A percentile compares a stretch with the other conserved stretches of the same genome.
These are phyloP conservation scores for Tetradesmus obliquus DNA, from an alignment of 139 green algal genomes.

Conservation along the genomic window DNA sequence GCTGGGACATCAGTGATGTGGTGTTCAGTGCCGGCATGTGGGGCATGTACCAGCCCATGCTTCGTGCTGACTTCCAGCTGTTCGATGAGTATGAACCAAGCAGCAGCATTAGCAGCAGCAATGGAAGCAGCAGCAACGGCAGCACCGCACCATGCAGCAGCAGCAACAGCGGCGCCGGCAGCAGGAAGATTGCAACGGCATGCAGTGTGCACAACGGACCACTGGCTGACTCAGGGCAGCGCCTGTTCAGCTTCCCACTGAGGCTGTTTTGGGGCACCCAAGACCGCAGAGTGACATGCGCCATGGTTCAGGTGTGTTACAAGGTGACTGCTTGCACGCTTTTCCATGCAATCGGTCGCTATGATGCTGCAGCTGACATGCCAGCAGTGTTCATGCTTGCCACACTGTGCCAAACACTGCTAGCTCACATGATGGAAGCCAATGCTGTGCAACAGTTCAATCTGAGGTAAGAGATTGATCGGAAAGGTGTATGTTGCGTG, in stretches of 20 bases:
- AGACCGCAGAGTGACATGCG: slow-evolving; percentile 65
- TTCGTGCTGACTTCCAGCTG: slow-evolving; percentile 85
- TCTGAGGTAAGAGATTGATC: too few species aligned
- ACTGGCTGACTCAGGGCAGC: too few species aligned
- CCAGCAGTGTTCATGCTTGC: background rate
- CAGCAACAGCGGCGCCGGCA: background rate
- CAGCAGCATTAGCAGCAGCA: slow-evolving; percentile 21
- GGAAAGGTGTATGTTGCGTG: too few species aligned
- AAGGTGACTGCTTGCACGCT: background rate
- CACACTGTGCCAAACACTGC: background rate
- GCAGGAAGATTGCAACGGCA: background rate
- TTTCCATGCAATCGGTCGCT: background rate
- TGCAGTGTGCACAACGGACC: background rate
- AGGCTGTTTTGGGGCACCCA: slow-evolving; percentile 65
- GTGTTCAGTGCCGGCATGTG: slow-evolving; percentile 82
- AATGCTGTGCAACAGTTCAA: too few species aligned
- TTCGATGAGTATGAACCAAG: slow-evolving; percentile 64
- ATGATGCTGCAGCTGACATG: background rate
- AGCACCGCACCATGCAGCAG: background rate
- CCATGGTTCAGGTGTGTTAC: slow-evolving; percentile 63
- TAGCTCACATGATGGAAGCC: too few species aligned
- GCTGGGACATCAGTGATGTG: slow-evolving; percentile 85
- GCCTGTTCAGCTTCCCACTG: background rate
- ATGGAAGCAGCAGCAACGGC: background rate
- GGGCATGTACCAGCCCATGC: slow-evolving; percentile 69